phyloP scores from a whole-genome alignment of 352 stramenopile genomes.

The Hyaloperonospora arabidopsidis region DNA sequence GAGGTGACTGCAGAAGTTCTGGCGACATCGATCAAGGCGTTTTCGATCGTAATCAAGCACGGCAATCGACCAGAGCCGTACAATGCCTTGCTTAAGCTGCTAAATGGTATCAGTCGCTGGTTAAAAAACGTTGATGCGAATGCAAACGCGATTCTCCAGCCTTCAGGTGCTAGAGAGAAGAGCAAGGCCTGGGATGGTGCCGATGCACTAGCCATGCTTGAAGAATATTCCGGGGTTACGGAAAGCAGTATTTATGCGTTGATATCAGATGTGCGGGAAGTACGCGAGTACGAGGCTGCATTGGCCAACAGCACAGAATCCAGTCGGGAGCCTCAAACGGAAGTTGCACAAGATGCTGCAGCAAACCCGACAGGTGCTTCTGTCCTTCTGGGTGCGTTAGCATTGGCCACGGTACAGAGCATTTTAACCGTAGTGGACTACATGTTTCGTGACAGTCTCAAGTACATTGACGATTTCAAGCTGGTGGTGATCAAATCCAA shows the following conservation, averaged over 20 bases:
- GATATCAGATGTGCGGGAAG: conserved; percentile 36
- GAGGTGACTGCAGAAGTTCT: conserved; percentile 57
- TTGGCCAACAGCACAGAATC: conserved; percentile 28
- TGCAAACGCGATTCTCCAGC: conserved; percentile 35
- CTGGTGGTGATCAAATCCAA: conserved; percentile 40
- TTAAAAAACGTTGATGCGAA: conserved; percentile 40
- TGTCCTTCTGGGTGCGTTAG: conserved; percentile 41
- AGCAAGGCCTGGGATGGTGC: conserved; percentile 59
- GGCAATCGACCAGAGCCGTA: conserved; percentile 48
- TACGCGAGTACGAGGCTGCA: conserved; percentile 51
- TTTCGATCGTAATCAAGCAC: conserved; percentile 59
- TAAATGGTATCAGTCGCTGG: conserved; percentile 61
- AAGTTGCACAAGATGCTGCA: conserved; percentile 21
- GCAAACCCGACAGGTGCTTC: conserved; percentile 22
- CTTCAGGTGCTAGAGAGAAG: conserved; percentile 62
- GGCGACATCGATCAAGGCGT: conserved; percentile 46
- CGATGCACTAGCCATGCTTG: conserved; percentile 65
- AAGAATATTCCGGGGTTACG: conserved; percentile 50
- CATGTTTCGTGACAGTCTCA: conserved; percentile 71
- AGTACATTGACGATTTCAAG: conserved; percentile 81
- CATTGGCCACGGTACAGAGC: conserved; percentile 46
- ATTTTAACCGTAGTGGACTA: conserved; percentile 70
- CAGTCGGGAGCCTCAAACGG: conserved; percentile 15
- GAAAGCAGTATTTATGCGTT: conserved; percentile 38
- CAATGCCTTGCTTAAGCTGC: conserved; percentile 45